Base-by-base conservation (phyloP, 2,329 filamentous ascomycete species). In the Ophiostoma ulmi region DNA sequence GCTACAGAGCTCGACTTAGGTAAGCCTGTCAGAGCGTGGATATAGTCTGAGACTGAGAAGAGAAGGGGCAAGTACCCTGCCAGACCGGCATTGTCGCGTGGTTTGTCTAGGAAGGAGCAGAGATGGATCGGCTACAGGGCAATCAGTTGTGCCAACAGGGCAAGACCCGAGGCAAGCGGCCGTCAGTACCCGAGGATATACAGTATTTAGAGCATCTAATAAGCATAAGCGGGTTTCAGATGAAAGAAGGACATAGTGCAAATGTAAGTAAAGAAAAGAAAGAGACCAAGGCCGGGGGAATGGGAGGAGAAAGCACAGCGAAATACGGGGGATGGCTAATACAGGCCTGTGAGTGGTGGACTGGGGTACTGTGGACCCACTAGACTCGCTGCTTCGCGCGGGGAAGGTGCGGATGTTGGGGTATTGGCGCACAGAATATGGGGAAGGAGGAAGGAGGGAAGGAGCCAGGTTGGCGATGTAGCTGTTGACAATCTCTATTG, bases 91-190 rank as follows among this genome's bases (percentile, higher is more conserved):
- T 31, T 58, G 52, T 58, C 52, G 52, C 52, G 52, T 58, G n/a
- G 52, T 26, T 58, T 48, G 44, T 20, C 17, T 48, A 7, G 5
- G 52, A 58, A 58, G 52, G 52, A 58, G 52, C n/a, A 58, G 52
- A 17, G n/a, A 5, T 17, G 11, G 8, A 4, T 58, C 52, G 52
- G 52, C n/a, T 58, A 13, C 52, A 58, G 52, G 52, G 44, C 44
- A 31, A 8, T 58, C 11, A 13, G 1, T 26, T 58, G 52, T 8
- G 26, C 52, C n/a, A 58, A 26, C 52, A 58, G 22, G 52, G 52
- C n/a, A 58, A 22, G 52, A 58, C 52, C 52, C 52, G 52, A 58
- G 52, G 52, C 52, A 26, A 67, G 65, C 65, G 65, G 35, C 39
- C 39, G 39, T 26, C n/a, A 41, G 36, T 38, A 66, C 64, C 64